Percentiles rank a stretch among this genome's conserved stretches.
phyloP scores from a whole-genome alignment of 2,329 filamentous ascomycete genomes.

The Cytospora paraplurivora region DNA sequence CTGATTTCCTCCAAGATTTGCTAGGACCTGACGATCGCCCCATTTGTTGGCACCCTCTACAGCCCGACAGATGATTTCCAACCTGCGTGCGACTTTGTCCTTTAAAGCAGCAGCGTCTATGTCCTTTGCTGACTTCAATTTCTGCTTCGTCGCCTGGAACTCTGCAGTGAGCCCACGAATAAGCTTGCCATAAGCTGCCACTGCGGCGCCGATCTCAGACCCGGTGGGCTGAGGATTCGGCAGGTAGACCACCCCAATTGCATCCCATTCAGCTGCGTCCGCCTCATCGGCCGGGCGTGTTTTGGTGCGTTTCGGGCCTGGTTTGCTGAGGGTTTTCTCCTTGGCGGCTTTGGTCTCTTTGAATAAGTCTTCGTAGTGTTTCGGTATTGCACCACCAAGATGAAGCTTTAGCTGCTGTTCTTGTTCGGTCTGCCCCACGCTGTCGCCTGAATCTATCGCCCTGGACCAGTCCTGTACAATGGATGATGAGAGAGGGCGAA shows the following conservation, averaged over 20 bases:
- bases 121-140: slow-evolving; percentile 47
- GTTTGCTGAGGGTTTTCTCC: slow-evolving; percentile 24
- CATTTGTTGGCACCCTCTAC: slow-evolving; percentile 56
- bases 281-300: slow-evolving; percentile 48
- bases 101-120: slow-evolving; percentile 43
- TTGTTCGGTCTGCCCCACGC: slow-evolving; percentile 20
- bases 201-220: slow-evolving; percentile 48
- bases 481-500: slow-evolving; percentile 10
- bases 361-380: slow-evolving; percentile 18
- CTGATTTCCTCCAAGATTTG: slow-evolving; percentile 59
- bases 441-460: slow-evolving; percentile 20
- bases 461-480: slow-evolving; percentile 25
- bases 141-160: slow-evolving; percentile 50
- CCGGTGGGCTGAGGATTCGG: slow-evolving; percentile 41
- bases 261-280: slow-evolving; percentile 56
- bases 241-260: slow-evolving; percentile 54
- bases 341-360: slow-evolving; percentile 21
- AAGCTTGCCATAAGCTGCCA: slow-evolving; percentile 54
- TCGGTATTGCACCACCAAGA: slow-evolving; percentile 22
- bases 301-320: slow-evolving; percentile 41
- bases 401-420: slow-evolving; percentile 22
- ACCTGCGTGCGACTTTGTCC: slow-evolving; percentile 46
- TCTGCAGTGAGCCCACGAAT: slow-evolving; percentile 51
- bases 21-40: slow-evolving; percentile 57
- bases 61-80: slow-evolving; percentile 52